Base-by-base conservation (phyloP, 2,329 filamentous ascomycete genomes). In the Davidsoniella virescens region DNA sequence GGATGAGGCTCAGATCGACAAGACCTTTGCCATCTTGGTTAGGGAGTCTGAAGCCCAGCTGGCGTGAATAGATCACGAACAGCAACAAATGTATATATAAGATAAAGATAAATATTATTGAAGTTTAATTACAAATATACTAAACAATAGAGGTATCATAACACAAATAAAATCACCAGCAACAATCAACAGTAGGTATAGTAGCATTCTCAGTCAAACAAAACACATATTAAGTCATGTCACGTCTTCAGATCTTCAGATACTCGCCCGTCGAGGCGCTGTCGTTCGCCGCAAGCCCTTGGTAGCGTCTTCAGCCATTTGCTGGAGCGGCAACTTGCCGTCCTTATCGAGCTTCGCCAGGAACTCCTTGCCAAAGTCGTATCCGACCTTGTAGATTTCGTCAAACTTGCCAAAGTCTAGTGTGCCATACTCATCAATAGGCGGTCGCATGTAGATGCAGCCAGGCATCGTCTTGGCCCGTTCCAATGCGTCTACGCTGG, bases 341-440 rank as follows among this genome's bases (percentile, higher is more conserved):
- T 93, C 74, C 38, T 84, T 84, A 60, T 80, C 80, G 62, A 96
- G 68, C 57, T 80, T 74, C 49, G 78, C 77, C 56, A 98, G 64
- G 62, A 82, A 95, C 49, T 86, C 78, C 62, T 83, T 82, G 4
- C 87, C 92, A 60, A 81, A 98, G 50, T 76, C 73, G 65, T 94
- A 94, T 1, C 92, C 93, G 9, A 95, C 74, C 57, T 83, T 73
- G 60, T 93, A 94, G 49, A 98, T 90, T 70, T 98, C 93, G 59
- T 96, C 90, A 64, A 98, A 98, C 64, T 94, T 95, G 54, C 80
- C 85, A 69, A 98, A 98, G 52, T 98, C 92, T 26, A 98, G 69
- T 1, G 92, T 98, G 4, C 88, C 92, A 58, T 94, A 98, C 1
- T 78, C 74, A 60, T 96, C 92, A 55, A 98, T 84, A 0, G 92